These are phyloP conservation scores for Metschnikowia chrysomelidarum DNA, from an alignment of 805 yeast genomes.

Conservation along the genomic window DNA sequence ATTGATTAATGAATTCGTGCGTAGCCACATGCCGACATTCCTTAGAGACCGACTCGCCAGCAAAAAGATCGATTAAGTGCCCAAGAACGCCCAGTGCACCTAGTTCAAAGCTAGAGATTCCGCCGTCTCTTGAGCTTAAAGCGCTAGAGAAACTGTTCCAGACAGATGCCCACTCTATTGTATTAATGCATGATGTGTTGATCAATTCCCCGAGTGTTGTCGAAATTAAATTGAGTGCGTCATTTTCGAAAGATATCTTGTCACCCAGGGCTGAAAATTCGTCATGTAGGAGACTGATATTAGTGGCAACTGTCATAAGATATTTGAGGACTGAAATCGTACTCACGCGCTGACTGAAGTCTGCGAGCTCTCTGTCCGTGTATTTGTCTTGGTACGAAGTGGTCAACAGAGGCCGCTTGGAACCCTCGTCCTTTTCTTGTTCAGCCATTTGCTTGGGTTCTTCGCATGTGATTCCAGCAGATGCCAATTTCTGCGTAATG, in stretches of 20 bases:
- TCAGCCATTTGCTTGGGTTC: no score
- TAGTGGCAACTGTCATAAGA: not conserved
- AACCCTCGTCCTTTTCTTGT: not conserved
- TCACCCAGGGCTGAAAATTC: conserved; percentile 7
- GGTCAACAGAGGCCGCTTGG: conserved; percentile 1
- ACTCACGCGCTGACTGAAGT: conserved; percentile 3
- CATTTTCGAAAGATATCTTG: not conserved
- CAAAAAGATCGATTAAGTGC: conserved; percentile 14
- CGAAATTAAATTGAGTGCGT: conserved; percentile 3
- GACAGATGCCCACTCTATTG: conserved; percentile 37
- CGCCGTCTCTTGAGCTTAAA: conserved; percentile 11
- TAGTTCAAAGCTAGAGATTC: conserved; percentile 72
- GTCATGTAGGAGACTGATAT: conserved; percentile 3
- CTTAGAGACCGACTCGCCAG: not conserved
- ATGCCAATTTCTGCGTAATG: conserved; percentile 1
- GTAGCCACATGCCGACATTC: conserved; percentile 15
- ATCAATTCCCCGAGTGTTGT: conserved; percentile 1
- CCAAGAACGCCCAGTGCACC: conserved; percentile 64
- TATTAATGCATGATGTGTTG: conserved; percentile 1
- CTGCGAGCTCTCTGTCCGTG: conserved; percentile 31
- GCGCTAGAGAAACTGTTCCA: conserved; percentile 25
- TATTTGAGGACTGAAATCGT: conserved; percentile 1
- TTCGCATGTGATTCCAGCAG: not conserved
- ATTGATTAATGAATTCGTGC: conserved; percentile 44
- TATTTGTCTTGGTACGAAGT: conserved; percentile 21